Percentiles rank a stretch among this genome's conserved stretches.
Evolutionary conservation across 1,139 yeast genomes (phyloP).

Genomic region (Pichia sp.): DNA sequence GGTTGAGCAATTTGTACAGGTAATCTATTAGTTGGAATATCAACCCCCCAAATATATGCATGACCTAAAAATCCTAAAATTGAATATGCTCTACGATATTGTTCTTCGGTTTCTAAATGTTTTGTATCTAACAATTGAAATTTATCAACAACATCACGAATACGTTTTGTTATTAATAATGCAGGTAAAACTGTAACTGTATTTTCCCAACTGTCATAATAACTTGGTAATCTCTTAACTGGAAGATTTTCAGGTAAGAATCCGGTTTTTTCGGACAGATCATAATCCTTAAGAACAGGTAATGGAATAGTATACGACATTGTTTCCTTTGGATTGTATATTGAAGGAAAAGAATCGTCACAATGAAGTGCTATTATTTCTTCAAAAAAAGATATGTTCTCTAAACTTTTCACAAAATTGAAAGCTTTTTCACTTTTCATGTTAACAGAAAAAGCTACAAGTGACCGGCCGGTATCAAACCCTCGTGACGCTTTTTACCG

Average conservation of each 20-base stretch:
- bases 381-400: too few relatives aligned
- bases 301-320: conserved; percentile 28
- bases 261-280: conserved; percentile 64
- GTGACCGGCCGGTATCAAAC: too few relatives aligned
- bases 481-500: too few relatives aligned
- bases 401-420: too few relatives aligned
- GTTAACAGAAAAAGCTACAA: too few relatives aligned
- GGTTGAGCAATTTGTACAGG: conserved; percentile 72
- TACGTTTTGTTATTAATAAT: conserved; percentile 56
- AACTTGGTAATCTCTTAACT: conserved; percentile 49
- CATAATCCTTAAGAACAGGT: conserved; percentile 56
- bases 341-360: too few relatives aligned
- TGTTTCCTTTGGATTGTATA: not conserved
- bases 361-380: too few relatives aligned
- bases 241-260: conserved; percentile 73
- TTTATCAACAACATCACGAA: conserved; percentile 54
- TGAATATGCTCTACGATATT: conserved; percentile 74
- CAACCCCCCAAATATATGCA: conserved; percentile 82
- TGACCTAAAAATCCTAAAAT: conserved; percentile 74
- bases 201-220: conserved; percentile 72
- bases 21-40: conserved; percentile 53
- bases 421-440: too few relatives aligned
- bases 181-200: conserved; percentile 65
- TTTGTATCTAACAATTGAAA: conserved; percentile 49
- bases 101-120: conserved; percentile 37